A percentile compares a stretch with the other conserved stretches of the same genome.
phyloP scores from a whole-genome alignment of 2,329 filamentous ascomycete genomes.

The Neoscytalidium dimidiatum region DNA sequence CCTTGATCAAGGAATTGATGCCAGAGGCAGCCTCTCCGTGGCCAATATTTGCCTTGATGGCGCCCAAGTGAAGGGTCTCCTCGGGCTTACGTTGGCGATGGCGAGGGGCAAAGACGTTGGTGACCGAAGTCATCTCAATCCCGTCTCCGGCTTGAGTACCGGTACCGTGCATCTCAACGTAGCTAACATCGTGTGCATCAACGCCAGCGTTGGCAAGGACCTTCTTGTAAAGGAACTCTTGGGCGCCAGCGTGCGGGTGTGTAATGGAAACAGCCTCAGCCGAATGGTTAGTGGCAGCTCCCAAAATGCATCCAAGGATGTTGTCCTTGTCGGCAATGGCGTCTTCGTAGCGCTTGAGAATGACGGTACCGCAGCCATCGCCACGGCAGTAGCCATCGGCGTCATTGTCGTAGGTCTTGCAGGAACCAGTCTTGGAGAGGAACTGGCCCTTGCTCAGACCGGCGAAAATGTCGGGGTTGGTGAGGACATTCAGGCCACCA shows the following conservation, averaged over 20 bases:
- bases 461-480: slow-evolving; percentile 78
- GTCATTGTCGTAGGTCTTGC: slow-evolving; percentile 78
- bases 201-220: slow-evolving; percentile 73
- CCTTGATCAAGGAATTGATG: slow-evolving; percentile 56
- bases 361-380: slow-evolving; percentile 72
- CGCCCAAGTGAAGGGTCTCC: slow-evolving; percentile 54
- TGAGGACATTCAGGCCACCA: slow-evolving; percentile 76
- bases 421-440: slow-evolving; percentile 73
- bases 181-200: slow-evolving; percentile 75
- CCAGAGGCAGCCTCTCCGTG: slow-evolving; percentile 58
- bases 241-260: slow-evolving; percentile 75
- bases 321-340: slow-evolving; percentile 73
- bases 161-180: slow-evolving; percentile 88
- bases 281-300: slow-evolving; percentile 77
- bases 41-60: slow-evolving; percentile 58
- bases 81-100: slow-evolving; percentile 52
- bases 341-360: slow-evolving; percentile 79
- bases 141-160: slow-evolving; percentile 84
- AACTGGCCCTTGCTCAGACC: slow-evolving; percentile 77
- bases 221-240: slow-evolving; percentile 69
- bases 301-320: slow-evolving; percentile 72
- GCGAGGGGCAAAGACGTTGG: slow-evolving; percentile 61
- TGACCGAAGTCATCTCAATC: slow-evolving; percentile 78
- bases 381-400: slow-evolving; percentile 83
- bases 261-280: slow-evolving; percentile 82